Percentiles rank a stretch among this genome's conserved stretches.
Evolutionary conservation across 345 rosid genomes (phyloP).

Genomic region (Fremontodendron californicum): DNA sequence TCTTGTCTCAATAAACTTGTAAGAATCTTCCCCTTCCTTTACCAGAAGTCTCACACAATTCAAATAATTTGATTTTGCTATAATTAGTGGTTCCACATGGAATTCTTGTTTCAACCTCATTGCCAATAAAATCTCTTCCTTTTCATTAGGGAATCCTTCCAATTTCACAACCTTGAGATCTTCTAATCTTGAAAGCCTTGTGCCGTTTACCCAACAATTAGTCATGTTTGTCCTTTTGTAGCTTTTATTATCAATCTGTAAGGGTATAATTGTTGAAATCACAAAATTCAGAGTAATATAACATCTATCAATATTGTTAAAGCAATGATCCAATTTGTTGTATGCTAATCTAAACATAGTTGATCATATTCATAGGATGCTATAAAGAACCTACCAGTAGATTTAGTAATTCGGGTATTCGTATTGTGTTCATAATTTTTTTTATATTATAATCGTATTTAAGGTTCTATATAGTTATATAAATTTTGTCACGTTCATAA

Average conservation of each 20-base stretch:
- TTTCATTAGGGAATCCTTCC: conserved; percentile 2
- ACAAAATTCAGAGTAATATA: neutral
- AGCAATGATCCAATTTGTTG: neutral
- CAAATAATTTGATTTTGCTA: conserved; percentile 1
- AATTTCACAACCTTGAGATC: neutral
- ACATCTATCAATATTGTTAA: neutral
- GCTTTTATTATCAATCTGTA: neutral
- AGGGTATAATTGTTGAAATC: neutral
- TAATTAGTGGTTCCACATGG: neutral
- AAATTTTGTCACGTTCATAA: no score
- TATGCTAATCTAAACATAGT: no score
- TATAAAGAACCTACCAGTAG: no score
- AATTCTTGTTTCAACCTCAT: neutral
- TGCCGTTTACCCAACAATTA: neutral
- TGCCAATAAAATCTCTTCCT: neutral
- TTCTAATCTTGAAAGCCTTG: neutral
- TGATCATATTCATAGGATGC: neutral
- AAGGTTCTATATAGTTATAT: no score
- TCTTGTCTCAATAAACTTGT: conserved; percentile 7
- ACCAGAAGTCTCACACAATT: neutral
- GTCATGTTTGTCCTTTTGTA: no score
- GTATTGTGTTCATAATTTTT: no score
- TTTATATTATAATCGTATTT: no score
- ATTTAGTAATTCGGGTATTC: no score
- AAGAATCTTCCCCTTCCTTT: neutral